phyloP scores from a whole-genome alignment of 2,329 filamentous ascomycete species.

The Xylariaceae sp. region DNA sequence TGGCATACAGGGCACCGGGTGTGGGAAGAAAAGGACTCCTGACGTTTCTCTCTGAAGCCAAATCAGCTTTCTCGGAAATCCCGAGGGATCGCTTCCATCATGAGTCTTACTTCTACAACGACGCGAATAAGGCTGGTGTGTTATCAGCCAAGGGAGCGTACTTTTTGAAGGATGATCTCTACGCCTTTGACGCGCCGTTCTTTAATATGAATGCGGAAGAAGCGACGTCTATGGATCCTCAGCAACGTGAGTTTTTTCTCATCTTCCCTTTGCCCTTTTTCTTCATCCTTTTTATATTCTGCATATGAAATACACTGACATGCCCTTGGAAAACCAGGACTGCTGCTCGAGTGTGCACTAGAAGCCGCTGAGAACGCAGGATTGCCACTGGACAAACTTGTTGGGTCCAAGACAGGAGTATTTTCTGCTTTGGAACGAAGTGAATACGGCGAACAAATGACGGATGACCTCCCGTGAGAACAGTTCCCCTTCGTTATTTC shows the following conservation, averaged over 20 bases:
- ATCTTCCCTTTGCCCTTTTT: too few relatives aligned
- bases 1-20: slow-evolving; percentile 6
- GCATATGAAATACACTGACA: too few relatives aligned
- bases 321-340: too few relatives aligned
- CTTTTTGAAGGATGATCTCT: slow-evolving; percentile 4
- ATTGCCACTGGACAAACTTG: not conserved
- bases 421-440: not conserved
- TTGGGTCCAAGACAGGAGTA: not conserved
- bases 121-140: slow-evolving; percentile 5
- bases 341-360: slow-evolving; percentile 9
- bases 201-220: slow-evolving; percentile 6
- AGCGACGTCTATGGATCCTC: slow-evolving; percentile 3
- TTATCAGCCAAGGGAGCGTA: slow-evolving; percentile 2
- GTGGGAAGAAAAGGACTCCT: slow-evolving; percentile 4
- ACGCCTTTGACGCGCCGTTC: slow-evolving; percentile 7
- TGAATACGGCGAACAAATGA: too few relatives aligned
- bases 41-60: slow-evolving; percentile 7
- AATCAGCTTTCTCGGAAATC: slow-evolving; percentile 6
- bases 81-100: slow-evolving; percentile 4
- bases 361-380: slow-evolving; percentile 12
- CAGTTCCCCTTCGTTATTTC: too few relatives aligned
- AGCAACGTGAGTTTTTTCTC: not conserved
- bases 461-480: too few relatives aligned
- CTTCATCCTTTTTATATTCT: too few relatives aligned
- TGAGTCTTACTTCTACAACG: slow-evolving; percentile 4